Base-by-base conservation (phyloP, 2,329 filamentous ascomycete genomes). In the Coniochaeta prunicola region DNA sequence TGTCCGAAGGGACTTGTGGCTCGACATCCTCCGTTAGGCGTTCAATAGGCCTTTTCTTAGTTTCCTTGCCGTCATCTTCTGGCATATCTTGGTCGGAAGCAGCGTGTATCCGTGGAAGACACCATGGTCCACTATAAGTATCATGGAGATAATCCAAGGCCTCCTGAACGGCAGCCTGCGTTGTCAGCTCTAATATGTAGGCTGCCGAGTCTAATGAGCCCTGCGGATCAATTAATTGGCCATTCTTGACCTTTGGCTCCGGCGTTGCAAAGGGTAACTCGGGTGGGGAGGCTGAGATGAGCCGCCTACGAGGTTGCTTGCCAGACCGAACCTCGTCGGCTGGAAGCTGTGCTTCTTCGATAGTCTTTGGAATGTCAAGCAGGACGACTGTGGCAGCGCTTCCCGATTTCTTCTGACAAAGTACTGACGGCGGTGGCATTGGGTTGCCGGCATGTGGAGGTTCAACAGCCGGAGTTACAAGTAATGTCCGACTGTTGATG, bases 341-440 rank as follows among this genome's bases (percentile, higher is more conserved):
- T 13, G 74, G 73, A 34, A 79, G 77, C 71, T 92, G 89, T 19
- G 83, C 84, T 60, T 83, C 77, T 63, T 89, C 85, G 40, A 92
- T 81, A 1, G 89, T 90, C 19, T 77, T 75, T 26, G 89, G 88
- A 53, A 91, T 82, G 66, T 92, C 89, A 57, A 92, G 70, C 28
- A 91, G 69, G 24, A 83, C 75, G 57, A 87, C 71, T 53, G 80
- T 76, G 55, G 72, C 67, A 53, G 76, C 73, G 19, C 40, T 12
- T 24, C 40, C 21, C 24, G 4, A 13, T 1, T 70, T 65, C 62
- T 78, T 84, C 63, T 81, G 76, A 70, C 81, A 87, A 42, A 88
- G 69, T 24, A 87, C 77, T 24, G 70, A 73, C 30, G 70, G 69
- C 31, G 55, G 57, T 30, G 53, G 54, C 61, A 65, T 61, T 62